These are phyloP conservation scores for Hygrophoropsis aurantiaca DNA, from an alignment of 768 basidiomycete genomes.

Conservation along the genomic window DNA sequence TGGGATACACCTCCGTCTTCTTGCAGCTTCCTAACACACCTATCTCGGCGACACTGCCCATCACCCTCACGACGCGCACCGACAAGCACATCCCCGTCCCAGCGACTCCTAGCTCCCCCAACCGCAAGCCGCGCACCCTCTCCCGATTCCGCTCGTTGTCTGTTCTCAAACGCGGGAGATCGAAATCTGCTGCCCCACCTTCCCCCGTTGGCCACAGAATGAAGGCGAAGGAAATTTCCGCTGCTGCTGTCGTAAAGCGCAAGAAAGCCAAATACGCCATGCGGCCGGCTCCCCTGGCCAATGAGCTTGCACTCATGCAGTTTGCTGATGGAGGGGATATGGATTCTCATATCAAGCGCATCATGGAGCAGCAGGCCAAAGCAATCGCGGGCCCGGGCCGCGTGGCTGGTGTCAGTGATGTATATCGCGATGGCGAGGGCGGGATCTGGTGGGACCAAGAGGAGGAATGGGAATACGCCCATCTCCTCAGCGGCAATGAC, in stretches of 20 bases:
- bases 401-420: slow-evolving; percentile 39
- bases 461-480: slow-evolving; percentile 68
- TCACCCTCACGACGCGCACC: slow-evolving; percentile 9
- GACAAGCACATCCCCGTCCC: slow-evolving; percentile 18
- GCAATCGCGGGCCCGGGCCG: slow-evolving; percentile 29
- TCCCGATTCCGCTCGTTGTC: slow-evolving; percentile 54
- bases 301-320: slow-evolving; percentile 71
- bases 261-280: slow-evolving; percentile 54
- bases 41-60: slow-evolving; percentile 16
- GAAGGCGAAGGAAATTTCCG: slow-evolving; percentile 15
- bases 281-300: slow-evolving; percentile 51
- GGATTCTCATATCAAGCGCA: slow-evolving; percentile 51
- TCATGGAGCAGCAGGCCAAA: slow-evolving; percentile 57
- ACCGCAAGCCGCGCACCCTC: slow-evolving; percentile 28
- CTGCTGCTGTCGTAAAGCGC: slow-evolving; percentile 40
- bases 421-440: slow-evolving; percentile 61
- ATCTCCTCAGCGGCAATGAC: slow-evolving; percentile 46
- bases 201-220: slow-evolving; percentile 20
- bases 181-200: slow-evolving; percentile 32
- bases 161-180: slow-evolving; percentile 40
- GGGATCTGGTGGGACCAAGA: slow-evolving; percentile 72
- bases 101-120: slow-evolving; percentile 6
- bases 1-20: slow-evolving; percentile 70
- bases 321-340: slow-evolving; percentile 63
- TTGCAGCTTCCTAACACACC: slow-evolving; percentile 57